Evolutionary conservation across 768 basidiomycete species (phyloP), one percentile per base, ranked within the genome.

Genomic region (Boletus patriciae): DNA sequence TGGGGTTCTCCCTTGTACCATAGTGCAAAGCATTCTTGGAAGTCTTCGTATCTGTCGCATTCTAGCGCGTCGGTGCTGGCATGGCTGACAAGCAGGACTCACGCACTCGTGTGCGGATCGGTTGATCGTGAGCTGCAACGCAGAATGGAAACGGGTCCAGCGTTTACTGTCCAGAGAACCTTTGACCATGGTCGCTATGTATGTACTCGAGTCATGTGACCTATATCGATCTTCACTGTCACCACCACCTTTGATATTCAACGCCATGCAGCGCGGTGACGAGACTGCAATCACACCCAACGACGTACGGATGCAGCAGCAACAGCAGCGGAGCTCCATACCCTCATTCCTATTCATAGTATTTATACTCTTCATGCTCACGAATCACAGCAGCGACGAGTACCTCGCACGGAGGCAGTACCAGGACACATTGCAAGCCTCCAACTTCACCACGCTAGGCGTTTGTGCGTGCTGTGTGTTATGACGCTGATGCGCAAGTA

Each of bases 361-460:
- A 62, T 82, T 92, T 55, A 78, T 91, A 66, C 76, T 92, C 27
- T 91, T 88, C 72, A 79, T 92, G 82, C 81, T 92, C 70, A 88
- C 86, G 46, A 90, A 85, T 62, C 85, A 87, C 57, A 85, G 80
- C 58, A 79, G 82, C 8, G 88, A 90, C 63, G 87, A 88, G 65
- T 82, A 81, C 56, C 73, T 84, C 6, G 79, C 81, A 16, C 76
- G 83, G 55, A 83, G 80, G 62, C 83, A 84, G 54, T 88, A 87
- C 68, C 78, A 87, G 66, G 82, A 90, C 59, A 75, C 83, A n/a
- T 66, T 92, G 6, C 73, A 77, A 31, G 77, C 77, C 7, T 80
- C 80, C n/a, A 90, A 92, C 68, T 92, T 82, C 58, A 79, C 79
- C 11, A 67, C 89, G 66, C 90, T 91, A 52, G 46, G 81, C 69